Evolutionary conservation across 352 stramenopile species (phyloP).

Genomic region (Phytophthora rubi): DNA sequence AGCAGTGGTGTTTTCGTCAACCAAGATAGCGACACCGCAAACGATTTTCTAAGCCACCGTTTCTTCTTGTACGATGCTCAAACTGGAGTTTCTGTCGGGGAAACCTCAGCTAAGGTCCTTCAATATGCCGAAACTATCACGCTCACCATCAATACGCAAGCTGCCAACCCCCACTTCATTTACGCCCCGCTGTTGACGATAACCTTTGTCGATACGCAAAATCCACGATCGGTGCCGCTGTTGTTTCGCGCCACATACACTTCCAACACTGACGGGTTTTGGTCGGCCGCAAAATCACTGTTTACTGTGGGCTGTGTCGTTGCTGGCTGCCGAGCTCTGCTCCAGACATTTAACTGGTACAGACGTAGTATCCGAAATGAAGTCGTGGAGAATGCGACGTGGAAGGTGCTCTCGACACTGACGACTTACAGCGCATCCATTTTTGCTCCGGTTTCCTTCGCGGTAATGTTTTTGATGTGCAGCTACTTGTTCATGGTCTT

Average conservation of each 20-base stretch:
- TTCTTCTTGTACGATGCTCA: constrained; percentile 94
- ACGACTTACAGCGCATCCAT: constrained; percentile 47
- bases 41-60: constrained; percentile 90
- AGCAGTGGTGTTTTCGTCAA: constrained; percentile 76
- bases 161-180: constrained; percentile 53
- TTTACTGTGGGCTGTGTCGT: constrained; percentile 74
- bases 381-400: constrained; percentile 60
- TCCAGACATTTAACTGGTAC: constrained; percentile 91
- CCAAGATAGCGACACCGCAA: constrained; percentile 74
- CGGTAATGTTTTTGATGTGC: constrained; percentile 79
- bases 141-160: constrained; percentile 66
- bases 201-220: constrained; percentile 70
- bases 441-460: constrained; percentile 50
- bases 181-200: constrained; percentile 82
- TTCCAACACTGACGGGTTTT: constrained; percentile 82
- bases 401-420: constrained; percentile 52
- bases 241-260: constrained; percentile 89
- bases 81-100: constrained; percentile 58
- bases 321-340: constrained; percentile 57
- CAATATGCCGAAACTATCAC: constrained; percentile 79
- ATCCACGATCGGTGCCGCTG: constrained; percentile 32
- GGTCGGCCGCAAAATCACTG: constrained; percentile 73
- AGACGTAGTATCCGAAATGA: constrained; percentile 75
- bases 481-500: constrained; percentile 95
- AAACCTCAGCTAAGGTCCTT: constrained; percentile 59